Base-by-base conservation (phyloP, 495 filamentous ascomycete genomes). In the Aspergillus haitiensis region DNA sequence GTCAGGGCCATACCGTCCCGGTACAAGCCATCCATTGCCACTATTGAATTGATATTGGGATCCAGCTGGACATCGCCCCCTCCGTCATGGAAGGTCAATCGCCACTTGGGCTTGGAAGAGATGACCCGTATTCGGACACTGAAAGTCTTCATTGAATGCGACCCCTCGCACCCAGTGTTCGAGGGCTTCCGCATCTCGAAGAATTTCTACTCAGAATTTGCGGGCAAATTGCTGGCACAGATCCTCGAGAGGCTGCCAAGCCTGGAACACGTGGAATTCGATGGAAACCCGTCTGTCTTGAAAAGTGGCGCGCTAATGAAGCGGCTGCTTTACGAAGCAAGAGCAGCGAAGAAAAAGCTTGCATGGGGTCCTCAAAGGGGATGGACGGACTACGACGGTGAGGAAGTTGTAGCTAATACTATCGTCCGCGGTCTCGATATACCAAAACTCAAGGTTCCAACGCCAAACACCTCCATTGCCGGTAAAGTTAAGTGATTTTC, bases 1-100 rank as follows among this genome's bases (percentile, higher is more conserved):
- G 50, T 80, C 15, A 63, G 69, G 6, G 63, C 62, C 21, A 64
- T 80, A 44, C 84, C 86, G 13, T 68, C 80, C 13, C 79, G 77
- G 21, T 91, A 93, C 76, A 86, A 88, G 40, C 71, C 78, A 7
- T 82, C 76, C 18, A 76, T 96, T 52, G 85, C 80, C 4, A 84
- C 84, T 2, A 77, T 94, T 48, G 89, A 95, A 65, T 72, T 95
- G 60, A 86, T 91, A 9, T 73, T 96, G 2, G 91, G 91, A 0
- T 90, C 90, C 0, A 90, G 90, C 52, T 96, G 88, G 88, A 88
- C 78, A 13, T 79, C 80, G 48, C 91, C 91, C 3, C 91, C 91
- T 1, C 74, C 76, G 10, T 83, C 85, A 47, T 94, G 91, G 90
- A 79, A 81, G 3, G 86, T 92, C 31, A 86, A 84, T 61, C 69